Base-by-base conservation (phyloP, 306 rosid species). In the Cajanus cajan region DNA sequence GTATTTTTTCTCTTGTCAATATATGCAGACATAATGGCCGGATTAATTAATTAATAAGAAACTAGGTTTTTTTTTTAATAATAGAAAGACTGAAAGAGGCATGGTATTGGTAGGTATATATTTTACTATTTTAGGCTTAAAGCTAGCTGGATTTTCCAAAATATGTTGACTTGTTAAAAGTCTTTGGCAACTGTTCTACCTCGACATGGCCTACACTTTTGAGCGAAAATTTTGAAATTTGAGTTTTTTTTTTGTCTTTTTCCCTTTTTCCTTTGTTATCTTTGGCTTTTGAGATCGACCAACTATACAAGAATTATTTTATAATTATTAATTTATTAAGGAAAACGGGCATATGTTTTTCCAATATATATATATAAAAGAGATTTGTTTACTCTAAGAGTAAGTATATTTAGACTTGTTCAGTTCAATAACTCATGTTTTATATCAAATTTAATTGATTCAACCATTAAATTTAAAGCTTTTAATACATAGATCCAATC, bases 1-100 rank as follows among this genome's bases (percentile, higher is more conserved):
- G 79, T 43, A 63, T 33, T 71, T 70, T 81, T 47, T 39, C 67
- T 21, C 36, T 24, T 76, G 78, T 76, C 74, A 28, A 31, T 21
- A 13, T 59, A 43, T 67, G n/a, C 78, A 8, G 62, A 77, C 59
- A 37, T 40, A 34, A 12, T 31, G 18, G 31, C 31, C 3, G 31
- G 50, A 59, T 58, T 58, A 25, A 12, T 58, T 58, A 25, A 12
- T 55, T 68, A 37, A 37, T 68, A 37, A 37, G 14, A 34, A 22
- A 75, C 5, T 24, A n/a, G n/a, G 7, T 34, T 5, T 45, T 13
- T 45, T 11, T 1, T 44, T 51, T 64, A 13, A 43, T 63, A 16
- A 37, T 36, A 51, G 59, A 51, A 45, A n/a, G 6, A 5, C n/a
- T 28, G 31, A 28, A 3, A 28, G 31, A 28, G 3, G 3, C 31